These are phyloP conservation scores for Arabidopsis lyrata DNA, from an alignment of 441 rosid genomes.

Conservation along the genomic window DNA sequence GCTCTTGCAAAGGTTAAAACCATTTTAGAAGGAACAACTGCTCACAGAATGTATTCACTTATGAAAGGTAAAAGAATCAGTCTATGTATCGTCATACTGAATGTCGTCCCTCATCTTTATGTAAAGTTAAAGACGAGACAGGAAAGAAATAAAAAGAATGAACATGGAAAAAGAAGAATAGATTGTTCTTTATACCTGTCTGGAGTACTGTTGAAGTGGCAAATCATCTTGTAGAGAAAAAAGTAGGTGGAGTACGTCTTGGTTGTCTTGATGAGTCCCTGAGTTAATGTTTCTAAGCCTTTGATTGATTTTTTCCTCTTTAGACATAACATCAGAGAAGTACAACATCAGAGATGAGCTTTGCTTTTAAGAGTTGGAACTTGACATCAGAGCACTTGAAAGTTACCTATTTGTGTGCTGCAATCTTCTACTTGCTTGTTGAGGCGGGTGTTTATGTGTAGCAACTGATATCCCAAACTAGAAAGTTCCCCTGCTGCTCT, in stretches of 20 bases:
- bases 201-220: constrained; percentile 61
- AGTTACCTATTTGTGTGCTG: constrained; percentile 63
- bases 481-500: constrained; percentile 73
- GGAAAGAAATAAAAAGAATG: not conserved
- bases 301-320: constrained; percentile 67
- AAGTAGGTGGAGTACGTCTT: constrained; percentile 63
- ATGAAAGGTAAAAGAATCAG: constrained; percentile 9
- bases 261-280: constrained; percentile 61
- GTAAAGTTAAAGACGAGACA: constrained; percentile 6
- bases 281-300: constrained; percentile 55
- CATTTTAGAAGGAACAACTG: not conserved
- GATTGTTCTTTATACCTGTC: constrained; percentile 53
- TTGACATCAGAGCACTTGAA: constrained; percentile 28
- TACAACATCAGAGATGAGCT: constrained; percentile 1
- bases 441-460: constrained; percentile 52
- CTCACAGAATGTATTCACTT: not conserved
- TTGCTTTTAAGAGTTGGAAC: not conserved
- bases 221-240: constrained; percentile 62
- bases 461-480: constrained; percentile 59
- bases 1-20: not conserved
- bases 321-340: not conserved
- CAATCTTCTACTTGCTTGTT: constrained; percentile 62
- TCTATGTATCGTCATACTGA: constrained; percentile 13
- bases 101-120: constrained; percentile 9
- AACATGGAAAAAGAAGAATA: constrained; percentile 28